phyloP scores from a whole-genome alignment of 805 yeast species.

The Metschnikowia baotianmanensis region DNA sequence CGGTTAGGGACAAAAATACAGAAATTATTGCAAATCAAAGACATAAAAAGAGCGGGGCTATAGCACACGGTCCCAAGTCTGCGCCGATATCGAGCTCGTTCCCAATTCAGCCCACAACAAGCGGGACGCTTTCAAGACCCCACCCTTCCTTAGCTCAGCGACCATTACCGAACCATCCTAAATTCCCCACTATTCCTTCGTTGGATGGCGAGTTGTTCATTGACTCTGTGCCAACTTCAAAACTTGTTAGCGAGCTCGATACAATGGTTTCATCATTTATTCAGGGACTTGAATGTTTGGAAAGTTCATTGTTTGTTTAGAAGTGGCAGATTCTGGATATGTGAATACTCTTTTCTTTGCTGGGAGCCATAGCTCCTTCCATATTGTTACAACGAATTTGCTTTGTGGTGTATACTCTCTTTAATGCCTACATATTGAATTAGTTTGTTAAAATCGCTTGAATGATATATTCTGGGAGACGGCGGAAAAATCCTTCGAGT shows the following conservation, averaged over 20 bases:
- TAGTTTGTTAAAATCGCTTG: too few species aligned
- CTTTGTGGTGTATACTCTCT: too few species aligned
- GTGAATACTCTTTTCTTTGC: too few species aligned
- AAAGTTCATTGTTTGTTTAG: constrained; percentile 18
- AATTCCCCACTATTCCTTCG: constrained; percentile 38
- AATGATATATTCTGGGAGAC: too few species aligned
- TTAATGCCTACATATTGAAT: too few species aligned
- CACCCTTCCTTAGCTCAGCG: constrained; percentile 1
- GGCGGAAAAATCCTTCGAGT: too few species aligned
- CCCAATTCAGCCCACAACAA: background rate
- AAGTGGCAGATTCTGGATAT: too few species aligned
- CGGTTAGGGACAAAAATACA: constrained; percentile 1
- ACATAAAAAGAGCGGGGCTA: constrained; percentile 3
- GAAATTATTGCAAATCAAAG: constrained; percentile 6
- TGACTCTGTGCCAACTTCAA: constrained; percentile 36
- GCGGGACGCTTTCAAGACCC: constrained; percentile 1
- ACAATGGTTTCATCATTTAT: constrained; percentile 36
- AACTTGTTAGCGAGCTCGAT: constrained; percentile 37
- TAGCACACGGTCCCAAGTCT: constrained; percentile 14
- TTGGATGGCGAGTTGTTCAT: constrained; percentile 37
- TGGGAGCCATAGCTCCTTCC: too few species aligned
- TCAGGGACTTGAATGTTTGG: constrained; percentile 42
- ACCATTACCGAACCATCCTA: constrained; percentile 4
- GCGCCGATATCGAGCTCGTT: constrained; percentile 13
- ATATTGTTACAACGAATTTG: too few species aligned